Evolutionary conservation across 2,329 filamentous ascomycete genomes (phyloP).

Genomic region (Metarhizium guizhouense): DNA sequence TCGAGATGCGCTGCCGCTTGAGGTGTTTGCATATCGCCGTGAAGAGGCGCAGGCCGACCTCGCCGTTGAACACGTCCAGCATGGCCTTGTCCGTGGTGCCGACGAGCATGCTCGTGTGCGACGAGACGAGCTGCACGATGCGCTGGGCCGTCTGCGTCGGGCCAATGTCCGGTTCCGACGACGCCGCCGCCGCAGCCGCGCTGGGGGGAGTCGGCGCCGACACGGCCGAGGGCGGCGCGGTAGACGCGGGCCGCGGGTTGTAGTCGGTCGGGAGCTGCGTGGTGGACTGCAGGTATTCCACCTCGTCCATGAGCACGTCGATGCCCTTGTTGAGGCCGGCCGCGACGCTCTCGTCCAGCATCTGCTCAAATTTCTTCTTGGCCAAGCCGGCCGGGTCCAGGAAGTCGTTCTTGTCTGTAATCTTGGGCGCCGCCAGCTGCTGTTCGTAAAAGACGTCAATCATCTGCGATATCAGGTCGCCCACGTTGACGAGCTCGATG

Average conservation of each 20-base stretch:
- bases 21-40: conserved; percentile 91
- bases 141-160: conserved; percentile 71
- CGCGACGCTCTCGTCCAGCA: conserved; percentile 94
- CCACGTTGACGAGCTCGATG: conserved; percentile 94
- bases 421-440: conserved; percentile 72
- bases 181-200: conserved; percentile 12
- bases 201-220: conserved; percentile 8
- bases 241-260: conserved; percentile 51
- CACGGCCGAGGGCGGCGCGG: conserved; percentile 14
- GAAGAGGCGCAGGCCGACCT: conserved; percentile 90
- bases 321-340: conserved; percentile 96
- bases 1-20: conserved; percentile 88
- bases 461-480: conserved; percentile 97
- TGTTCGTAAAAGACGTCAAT: conserved; percentile 98
- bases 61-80: conserved; percentile 96
- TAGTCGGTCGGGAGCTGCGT: conserved; percentile 83
- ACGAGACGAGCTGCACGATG: conserved; percentile 76
- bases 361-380: conserved; percentile 98
- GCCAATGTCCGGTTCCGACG: conserved; percentile 40
- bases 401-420: conserved; percentile 91
- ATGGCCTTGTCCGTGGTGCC: conserved; percentile 97
- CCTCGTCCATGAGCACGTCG: conserved; percentile 95
- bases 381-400: conserved; percentile 83
- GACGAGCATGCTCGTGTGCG: conserved; percentile 85
- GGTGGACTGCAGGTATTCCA: conserved; percentile 88